Evolutionary conservation across 2,329 filamentous ascomycete genomes (phyloP), one percentile per base, ranked within the genome.

Genomic region (Clonostachys rosea): DNA sequence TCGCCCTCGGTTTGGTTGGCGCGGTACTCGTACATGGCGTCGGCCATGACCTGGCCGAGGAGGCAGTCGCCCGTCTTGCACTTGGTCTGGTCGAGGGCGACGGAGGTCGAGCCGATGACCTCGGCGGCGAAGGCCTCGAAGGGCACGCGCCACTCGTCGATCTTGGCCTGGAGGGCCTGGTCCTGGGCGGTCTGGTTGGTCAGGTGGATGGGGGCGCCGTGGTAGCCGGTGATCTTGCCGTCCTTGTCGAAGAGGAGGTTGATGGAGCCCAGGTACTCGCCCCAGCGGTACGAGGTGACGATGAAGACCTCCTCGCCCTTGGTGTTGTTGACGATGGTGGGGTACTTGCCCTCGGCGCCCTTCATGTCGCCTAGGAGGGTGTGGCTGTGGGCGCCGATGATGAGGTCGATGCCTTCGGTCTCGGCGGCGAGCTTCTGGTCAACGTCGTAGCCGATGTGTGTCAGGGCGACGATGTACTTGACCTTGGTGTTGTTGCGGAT

Each of bases 231-330:
- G 14, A 84, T 76, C 59, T 76, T 81, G 59, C 83, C 83, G 2
- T 77, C 65, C 5, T 77, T 64, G 54, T 84, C 80, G 56, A 83
- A 86, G 1, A 78, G 80, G 8, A 86, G 74, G 52, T 85, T 81
- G 53, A 86, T 86, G 60, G 83, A 83, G 48, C 83, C 83, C 3
- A 86, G 63, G 47, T 86, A 86, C 64, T 86, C 80, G 45, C 83
- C 83, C 83, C 83, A 86, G 51, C 81, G 76, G 58, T 82, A 86
- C 3, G 82, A 78, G 8, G 81, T 84, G 16, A 87, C 83, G 55
- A 86, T 75, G 57, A 86, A 86, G 44, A 86, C 83, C 55, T 86
- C 83, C 34, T 86, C 78, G 41, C 80, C 82, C 44, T 80, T 75
- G 51, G 71, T 62, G 59, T 86, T 84, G 30, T 75, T 64, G 45